phyloP scores from a whole-genome alignment of 345 rosid species.

The Combretum micranthum region DNA sequence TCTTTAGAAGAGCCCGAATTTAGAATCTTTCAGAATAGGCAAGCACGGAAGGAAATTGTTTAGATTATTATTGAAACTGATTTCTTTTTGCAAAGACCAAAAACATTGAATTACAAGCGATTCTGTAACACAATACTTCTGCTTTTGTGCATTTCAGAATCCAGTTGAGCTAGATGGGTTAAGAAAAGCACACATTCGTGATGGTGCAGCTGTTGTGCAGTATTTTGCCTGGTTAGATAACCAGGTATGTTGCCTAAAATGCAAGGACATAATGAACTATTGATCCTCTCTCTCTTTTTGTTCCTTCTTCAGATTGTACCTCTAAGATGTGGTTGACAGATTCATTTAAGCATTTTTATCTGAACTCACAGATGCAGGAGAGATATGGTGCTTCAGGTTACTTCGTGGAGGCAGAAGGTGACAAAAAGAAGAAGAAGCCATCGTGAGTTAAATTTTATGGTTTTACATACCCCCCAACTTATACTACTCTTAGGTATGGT shows the following conservation, averaged over 20 bases:
- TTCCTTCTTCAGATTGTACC: background rate
- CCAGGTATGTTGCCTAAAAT: conserved; percentile 36
- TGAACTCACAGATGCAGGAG: conserved; percentile 68
- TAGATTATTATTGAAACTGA: too few species aligned
- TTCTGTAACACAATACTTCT: too few species aligned
- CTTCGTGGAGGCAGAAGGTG: conserved; percentile 55
- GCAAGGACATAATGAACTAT: background rate
- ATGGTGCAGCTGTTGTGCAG: conserved; percentile 98
- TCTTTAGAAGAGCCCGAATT: too few species aligned
- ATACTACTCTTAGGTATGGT: background rate
- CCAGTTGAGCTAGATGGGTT: conserved; percentile 86
- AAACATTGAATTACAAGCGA: too few species aligned
- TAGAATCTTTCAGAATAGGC: too few species aligned
- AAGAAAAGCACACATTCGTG: conserved; percentile 82
- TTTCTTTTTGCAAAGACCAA: too few species aligned
- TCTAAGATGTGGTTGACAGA: conserved; percentile 3
- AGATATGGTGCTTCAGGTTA: conserved; percentile 90
- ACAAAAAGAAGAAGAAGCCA: conserved; percentile 38
- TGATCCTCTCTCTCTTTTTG: background rate
- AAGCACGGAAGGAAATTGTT: too few species aligned
- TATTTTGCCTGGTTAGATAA: conserved; percentile 88
- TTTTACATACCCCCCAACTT: conserved; percentile 1
- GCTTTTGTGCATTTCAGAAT: conserved; percentile 34
- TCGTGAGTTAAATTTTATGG: conserved; percentile 26
- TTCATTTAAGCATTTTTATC: conserved; percentile 7